phyloP scores from a whole-genome alignment of 805 yeast species.

The Cyberlindnera bimundalis region DNA sequence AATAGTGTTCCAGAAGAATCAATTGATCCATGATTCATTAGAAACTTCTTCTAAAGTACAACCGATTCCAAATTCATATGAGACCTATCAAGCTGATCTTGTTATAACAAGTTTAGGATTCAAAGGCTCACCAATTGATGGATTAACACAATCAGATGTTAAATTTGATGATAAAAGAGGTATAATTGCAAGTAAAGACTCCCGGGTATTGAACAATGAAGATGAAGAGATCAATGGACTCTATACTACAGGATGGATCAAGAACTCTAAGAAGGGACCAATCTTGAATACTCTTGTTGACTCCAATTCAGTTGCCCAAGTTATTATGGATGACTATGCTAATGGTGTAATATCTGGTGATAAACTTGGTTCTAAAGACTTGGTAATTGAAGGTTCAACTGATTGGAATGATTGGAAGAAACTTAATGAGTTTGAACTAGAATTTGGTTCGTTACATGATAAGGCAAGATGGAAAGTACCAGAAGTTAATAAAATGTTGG shows the following conservation, averaged over 20 bases:
- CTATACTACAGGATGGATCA: conserved; percentile 90
- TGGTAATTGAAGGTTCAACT: conserved; percentile 35
- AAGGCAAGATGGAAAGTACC: conserved; percentile 60
- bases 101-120: conserved; percentile 84
- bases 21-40: conserved; percentile 36
- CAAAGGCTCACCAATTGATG: conserved; percentile 60
- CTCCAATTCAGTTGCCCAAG: conserved; percentile 70
- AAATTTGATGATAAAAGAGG: conserved; percentile 45
- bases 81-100: conserved; percentile 49
- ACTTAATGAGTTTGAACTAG: conserved; percentile 51
- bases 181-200: conserved; percentile 42
- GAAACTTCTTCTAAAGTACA: conserved; percentile 25
- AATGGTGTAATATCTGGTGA: conserved; percentile 20
- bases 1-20: conserved; percentile 48
- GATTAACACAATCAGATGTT: conserved; percentile 43
- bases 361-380: conserved; percentile 17
- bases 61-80: conserved; percentile 24
- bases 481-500: conserved; percentile 46
- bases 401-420: conserved; percentile 67
- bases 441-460: conserved; percentile 44
- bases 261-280: conserved; percentile 82
- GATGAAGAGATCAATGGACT: conserved; percentile 41
- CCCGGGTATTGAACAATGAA: conserved; percentile 36
- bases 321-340: conserved; percentile 54
- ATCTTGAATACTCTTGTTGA: conserved; percentile 89